phyloP scores from a whole-genome alignment of 805 yeast genomes.

The Naumovozyma baii region DNA sequence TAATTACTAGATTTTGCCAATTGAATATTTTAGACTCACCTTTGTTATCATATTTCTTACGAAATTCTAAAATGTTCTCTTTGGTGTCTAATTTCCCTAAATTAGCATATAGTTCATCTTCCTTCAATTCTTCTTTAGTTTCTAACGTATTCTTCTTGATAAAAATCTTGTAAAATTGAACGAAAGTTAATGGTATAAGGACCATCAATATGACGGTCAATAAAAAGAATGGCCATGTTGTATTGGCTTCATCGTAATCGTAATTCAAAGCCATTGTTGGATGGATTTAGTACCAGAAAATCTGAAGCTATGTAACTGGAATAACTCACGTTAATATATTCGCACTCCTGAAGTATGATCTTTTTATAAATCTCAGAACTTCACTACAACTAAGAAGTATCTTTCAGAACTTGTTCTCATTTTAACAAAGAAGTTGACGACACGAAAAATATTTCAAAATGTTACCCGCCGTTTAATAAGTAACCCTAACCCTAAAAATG shows the following conservation, averaged over 20 bases:
- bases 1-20: slow-evolving; percentile 18
- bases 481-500: too few species aligned
- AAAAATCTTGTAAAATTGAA: slow-evolving; percentile 21
- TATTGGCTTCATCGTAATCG: slow-evolving; percentile 75
- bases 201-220: slow-evolving; percentile 61
- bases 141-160: slow-evolving; percentile 9
- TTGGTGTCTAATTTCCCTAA: slow-evolving; percentile 14
- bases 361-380: too few species aligned
- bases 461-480: too few species aligned
- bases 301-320: too few species aligned
- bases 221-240: slow-evolving; percentile 88
- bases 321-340: too few species aligned
- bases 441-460: too few species aligned
- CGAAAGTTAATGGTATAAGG: slow-evolving; percentile 53
- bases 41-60: slow-evolving; percentile 12
- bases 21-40: slow-evolving; percentile 15
- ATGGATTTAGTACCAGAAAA: too few species aligned
- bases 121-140: neutral
- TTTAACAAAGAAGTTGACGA: too few species aligned
- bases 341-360: too few species aligned
- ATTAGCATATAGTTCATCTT: slow-evolving; percentile 3
- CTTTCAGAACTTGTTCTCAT: too few species aligned
- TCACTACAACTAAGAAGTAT: too few species aligned
- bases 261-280: slow-evolving; percentile 26
- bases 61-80: slow-evolving; percentile 15